Conservation (phyloP, 768 basidiomycete species). For the Serendipita sp. region DNA sequence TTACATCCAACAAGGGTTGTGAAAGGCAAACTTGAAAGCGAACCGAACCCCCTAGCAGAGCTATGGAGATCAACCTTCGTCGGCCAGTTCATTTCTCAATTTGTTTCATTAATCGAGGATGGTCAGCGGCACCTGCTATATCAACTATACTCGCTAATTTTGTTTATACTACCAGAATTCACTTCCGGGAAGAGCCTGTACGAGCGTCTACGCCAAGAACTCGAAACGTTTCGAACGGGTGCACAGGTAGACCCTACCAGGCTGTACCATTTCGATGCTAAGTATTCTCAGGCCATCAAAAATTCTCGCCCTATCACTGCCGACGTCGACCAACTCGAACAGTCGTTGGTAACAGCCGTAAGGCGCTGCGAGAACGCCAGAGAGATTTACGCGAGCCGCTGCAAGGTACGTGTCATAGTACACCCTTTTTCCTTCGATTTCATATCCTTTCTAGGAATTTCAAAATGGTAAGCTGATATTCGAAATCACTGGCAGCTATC, state of each 20-base stretch:
- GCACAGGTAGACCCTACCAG: neutral
- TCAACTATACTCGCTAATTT: neutral
- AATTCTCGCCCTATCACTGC: neutral
- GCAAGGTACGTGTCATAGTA: neutral
- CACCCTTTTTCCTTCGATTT: neutral
- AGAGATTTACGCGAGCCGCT: neutral
- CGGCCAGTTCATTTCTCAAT: conserved; percentile 4
- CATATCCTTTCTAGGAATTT: neutral
- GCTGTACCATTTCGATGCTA: neutral
- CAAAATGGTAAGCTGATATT: neutral
- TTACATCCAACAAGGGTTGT: neutral
- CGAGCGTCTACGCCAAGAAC: neutral
- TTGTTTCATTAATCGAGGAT: neutral
- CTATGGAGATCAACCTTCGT: neutral
- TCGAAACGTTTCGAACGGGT: neutral
- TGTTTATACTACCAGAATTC: neutral
- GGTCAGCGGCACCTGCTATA: neutral
- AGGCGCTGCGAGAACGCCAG: neutral
- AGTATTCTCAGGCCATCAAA: neutral
- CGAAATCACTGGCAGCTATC: neutral
- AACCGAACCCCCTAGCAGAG: neutral
- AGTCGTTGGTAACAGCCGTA: neutral
- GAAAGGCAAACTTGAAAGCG: neutral
- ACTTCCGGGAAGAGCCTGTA: neutral
- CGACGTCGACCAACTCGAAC: neutral